A percentile compares a stretch with the other conserved stretches of the same genome.
Evolutionary conservation across 23 red algal species (phyloP).

Genomic region (Gracilaria domingensis): DNA sequence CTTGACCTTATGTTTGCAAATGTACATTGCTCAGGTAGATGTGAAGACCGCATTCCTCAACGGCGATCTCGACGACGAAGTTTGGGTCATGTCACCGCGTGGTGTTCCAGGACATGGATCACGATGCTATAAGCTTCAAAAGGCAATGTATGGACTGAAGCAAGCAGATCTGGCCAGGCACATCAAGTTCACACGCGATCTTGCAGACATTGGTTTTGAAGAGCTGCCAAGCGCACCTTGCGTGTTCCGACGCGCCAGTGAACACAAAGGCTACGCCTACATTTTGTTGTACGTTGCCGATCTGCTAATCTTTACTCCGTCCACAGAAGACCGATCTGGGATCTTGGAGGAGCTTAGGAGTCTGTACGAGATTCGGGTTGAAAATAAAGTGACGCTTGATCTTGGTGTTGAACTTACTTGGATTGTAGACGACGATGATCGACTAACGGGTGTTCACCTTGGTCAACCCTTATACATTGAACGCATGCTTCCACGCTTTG

Average conservation of each 20-base stretch:
- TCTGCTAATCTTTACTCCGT: constrained; percentile 14
- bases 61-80: constrained; percentile 27
- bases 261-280: neutral
- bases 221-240: constrained; percentile 9
- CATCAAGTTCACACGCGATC: neutral
- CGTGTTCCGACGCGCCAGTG: neutral
- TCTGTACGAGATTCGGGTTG: constrained; percentile 28
- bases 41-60: constrained; percentile 38
- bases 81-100: constrained; percentile 29
- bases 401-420: constrained; percentile 7
- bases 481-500: constrained; percentile 7
- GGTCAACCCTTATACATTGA: constrained; percentile 2
- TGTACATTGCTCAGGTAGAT: constrained; percentile 23
- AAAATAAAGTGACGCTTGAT: neutral
- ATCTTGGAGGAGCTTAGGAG: constrained; percentile 19
- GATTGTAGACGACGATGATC: neutral
- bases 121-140: constrained; percentile 29
- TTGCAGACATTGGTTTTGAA: neutral
- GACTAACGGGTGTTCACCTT: neutral
- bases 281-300: constrained; percentile 41
- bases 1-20: neutral
- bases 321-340: neutral
- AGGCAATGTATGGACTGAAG: constrained; percentile 29
- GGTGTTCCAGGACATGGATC: constrained; percentile 28
- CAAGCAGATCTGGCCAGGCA: constrained; percentile 32